These are phyloP conservation scores for Cubamyces sp. DNA, from an alignment of 768 basidiomycete species.

Conservation along the genomic window DNA sequence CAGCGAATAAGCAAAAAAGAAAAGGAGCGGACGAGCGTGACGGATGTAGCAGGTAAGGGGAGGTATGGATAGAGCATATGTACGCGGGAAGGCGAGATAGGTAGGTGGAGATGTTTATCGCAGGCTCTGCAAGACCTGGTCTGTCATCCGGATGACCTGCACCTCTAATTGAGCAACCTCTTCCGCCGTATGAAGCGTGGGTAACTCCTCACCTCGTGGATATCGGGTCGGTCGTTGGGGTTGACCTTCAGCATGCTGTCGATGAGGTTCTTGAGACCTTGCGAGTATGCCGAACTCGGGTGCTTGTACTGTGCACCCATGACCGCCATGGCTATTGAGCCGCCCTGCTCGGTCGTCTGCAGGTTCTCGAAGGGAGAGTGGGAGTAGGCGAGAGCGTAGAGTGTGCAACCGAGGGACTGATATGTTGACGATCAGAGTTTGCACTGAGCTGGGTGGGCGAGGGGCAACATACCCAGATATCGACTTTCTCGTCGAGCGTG, in stretches of 20 bases:
- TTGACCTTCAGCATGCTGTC: constrained; percentile 85
- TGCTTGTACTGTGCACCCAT: constrained; percentile 92
- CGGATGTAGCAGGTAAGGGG: constrained; percentile 4
- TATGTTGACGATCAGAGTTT: background rate
- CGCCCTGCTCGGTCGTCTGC: constrained; percentile 91
- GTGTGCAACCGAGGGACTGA: constrained; percentile 93
- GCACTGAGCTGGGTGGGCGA: background rate
- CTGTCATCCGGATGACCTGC: constrained; percentile 70
- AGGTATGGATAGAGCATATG: constrained; percentile 8
- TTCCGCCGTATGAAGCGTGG: too few species aligned
- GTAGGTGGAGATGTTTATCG: constrained; percentile 32
- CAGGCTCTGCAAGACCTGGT: constrained; percentile 63
- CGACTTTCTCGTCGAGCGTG: constrained; percentile 90
- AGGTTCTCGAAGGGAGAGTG: constrained; percentile 96
- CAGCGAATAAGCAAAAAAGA: constrained; percentile 12
- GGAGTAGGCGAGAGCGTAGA: constrained; percentile 93
- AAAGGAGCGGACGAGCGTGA: constrained; percentile 16
- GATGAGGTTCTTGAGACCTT: constrained; percentile 81
- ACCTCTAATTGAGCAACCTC: background rate
- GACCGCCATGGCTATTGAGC: constrained; percentile 97
- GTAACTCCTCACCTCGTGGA: constrained; percentile 66
- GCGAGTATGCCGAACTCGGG: constrained; percentile 83
- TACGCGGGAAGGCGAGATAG: background rate
- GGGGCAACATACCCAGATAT: constrained; percentile 79
- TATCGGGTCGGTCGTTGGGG: constrained; percentile 81